phyloP scores from a whole-genome alignment of 106 monocot species.

The Platanthera guangdongensis region DNA sequence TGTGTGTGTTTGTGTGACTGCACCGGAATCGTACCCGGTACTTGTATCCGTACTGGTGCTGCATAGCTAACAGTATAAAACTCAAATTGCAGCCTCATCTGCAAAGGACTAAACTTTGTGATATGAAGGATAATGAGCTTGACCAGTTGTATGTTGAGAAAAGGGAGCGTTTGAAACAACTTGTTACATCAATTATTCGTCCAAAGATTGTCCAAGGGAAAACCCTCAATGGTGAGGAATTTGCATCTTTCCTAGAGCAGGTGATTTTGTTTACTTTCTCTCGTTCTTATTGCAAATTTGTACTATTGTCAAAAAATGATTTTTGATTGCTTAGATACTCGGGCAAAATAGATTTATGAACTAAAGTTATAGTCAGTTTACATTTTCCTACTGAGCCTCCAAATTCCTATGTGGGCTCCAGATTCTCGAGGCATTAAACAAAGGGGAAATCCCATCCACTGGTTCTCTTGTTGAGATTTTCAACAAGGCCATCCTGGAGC shows the following conservation, averaged over 20 bases:
- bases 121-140: conserved; percentile 79
- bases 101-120: conserved; percentile 95
- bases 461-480: conserved; percentile 97
- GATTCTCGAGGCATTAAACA: conserved; percentile 96
- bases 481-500: conserved; percentile 84
- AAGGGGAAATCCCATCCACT: conserved; percentile 95
- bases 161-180: conserved; percentile 77
- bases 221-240: conserved; percentile 80
- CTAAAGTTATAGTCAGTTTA: not conserved
- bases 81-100: conserved; percentile 78
- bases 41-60: not conserved
- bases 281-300: not conserved
- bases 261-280: conserved; percentile 18
- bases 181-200: conserved; percentile 59
- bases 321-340: not conserved
- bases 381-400: not conserved
- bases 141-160: conserved; percentile 66
- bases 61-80: not conserved
- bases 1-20: too few relatives aligned
- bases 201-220: conserved; percentile 92
- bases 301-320: not conserved
- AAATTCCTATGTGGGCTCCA: conserved; percentile 21
- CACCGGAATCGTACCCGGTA: too few relatives aligned
- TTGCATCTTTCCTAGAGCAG: conserved; percentile 84
- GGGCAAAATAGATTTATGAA: not conserved